Percentiles rank a stretch among this genome's conserved stretches.
phyloP scores from a whole-genome alignment of 2,329 filamentous ascomycete species.

The Pestalotiopsis fici region DNA sequence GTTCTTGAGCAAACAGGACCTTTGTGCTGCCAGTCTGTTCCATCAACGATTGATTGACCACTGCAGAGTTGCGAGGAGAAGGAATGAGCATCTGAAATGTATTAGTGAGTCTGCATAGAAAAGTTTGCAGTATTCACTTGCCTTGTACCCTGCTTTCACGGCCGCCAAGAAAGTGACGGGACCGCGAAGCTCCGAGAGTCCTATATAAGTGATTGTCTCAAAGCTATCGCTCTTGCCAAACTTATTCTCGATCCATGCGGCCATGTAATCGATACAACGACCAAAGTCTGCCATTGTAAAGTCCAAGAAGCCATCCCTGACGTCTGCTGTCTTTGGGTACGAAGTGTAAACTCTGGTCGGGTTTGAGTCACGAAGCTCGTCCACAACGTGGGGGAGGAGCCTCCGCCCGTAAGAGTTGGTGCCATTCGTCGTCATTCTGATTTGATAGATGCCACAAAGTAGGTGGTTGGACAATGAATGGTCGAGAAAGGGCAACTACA shows the following conservation, averaged over 20 bases:
- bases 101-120: neutral
- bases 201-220: conserved; percentile 23
- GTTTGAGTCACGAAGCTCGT: conserved; percentile 10
- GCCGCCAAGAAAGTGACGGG: conserved; percentile 31
- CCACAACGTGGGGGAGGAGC: conserved; percentile 12
- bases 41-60: conserved; percentile 16
- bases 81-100: conserved; percentile 13
- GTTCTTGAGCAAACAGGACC: conserved; percentile 11
- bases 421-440: neutral
- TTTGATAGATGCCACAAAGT: no score
- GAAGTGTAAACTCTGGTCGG: conserved; percentile 15
- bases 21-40: conserved; percentile 11
- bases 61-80: conserved; percentile 16
- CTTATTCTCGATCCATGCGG: conserved; percentile 23
- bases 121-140: neutral
- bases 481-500: no score
- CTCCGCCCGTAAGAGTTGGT: conserved; percentile 14
- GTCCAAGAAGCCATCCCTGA: conserved; percentile 16
- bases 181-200: conserved; percentile 28
- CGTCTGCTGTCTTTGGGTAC: conserved; percentile 13
- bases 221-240: conserved; percentile 20
- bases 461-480: neutral
- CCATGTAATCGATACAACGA: conserved; percentile 23
- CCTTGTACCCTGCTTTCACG: conserved; percentile 36
- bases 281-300: conserved; percentile 16